Evolutionary conservation across 352 stramenopile genomes (phyloP).

Genomic region (Phytophthora constricta): DNA sequence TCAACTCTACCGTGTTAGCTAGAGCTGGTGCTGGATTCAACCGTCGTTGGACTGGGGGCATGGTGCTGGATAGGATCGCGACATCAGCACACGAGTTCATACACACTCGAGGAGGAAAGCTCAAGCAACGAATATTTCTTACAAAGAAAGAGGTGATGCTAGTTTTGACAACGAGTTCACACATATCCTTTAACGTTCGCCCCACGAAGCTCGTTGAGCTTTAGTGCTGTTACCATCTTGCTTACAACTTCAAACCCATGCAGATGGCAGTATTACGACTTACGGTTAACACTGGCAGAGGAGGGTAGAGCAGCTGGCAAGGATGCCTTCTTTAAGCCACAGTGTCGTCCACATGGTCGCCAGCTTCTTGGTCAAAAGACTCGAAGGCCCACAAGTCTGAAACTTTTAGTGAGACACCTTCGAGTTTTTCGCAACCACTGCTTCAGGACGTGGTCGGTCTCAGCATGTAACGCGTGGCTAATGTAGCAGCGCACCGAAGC

Average conservation of each 20-base stretch:
- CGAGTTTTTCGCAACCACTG: conserved; percentile 2
- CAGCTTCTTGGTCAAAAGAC: conserved; percentile 12
- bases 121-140: conserved; percentile 26
- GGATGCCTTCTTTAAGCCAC: background rate
- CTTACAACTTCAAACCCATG: background rate
- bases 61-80: conserved; percentile 20
- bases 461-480: too few species aligned
- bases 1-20: conserved; percentile 23
- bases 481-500: conserved; percentile 6
- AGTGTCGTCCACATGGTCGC: conserved; percentile 11
- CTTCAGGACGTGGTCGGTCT: too few species aligned
- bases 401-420: conserved; percentile 31
- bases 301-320: conserved; percentile 1
- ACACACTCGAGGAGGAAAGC: conserved; percentile 22
- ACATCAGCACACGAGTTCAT: conserved; percentile 25
- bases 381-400: conserved; percentile 19
- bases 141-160: too few species aligned
- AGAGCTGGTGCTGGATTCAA: conserved; percentile 12
- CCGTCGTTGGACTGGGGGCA: conserved; percentile 17
- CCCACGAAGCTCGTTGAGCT: background rate
- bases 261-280: conserved; percentile 1
- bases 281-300: conserved; percentile 16
- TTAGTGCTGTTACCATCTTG: too few species aligned
- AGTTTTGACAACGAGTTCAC: too few species aligned
- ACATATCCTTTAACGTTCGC: background rate